These are phyloP conservation scores for Pleurotus eryngii DNA, from an alignment of 768 basidiomycete genomes.

Conservation along the genomic window DNA sequence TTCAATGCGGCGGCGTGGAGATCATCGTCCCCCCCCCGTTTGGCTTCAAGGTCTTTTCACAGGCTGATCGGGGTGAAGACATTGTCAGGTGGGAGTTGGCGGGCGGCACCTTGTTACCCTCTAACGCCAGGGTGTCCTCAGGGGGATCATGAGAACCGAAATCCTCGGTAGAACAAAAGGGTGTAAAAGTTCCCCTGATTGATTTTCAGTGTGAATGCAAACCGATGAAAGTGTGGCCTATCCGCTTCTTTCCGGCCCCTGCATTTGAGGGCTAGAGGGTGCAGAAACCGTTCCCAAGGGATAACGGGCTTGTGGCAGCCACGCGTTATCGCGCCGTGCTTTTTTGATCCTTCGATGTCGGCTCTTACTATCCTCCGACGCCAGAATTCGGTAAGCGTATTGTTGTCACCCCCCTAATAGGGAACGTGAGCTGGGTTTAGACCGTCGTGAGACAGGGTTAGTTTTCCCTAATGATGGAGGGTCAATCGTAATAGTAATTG, in stretches of 20 bases:
- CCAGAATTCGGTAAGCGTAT: slow-evolving; percentile 79
- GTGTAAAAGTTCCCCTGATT: slow-evolving; percentile 79
- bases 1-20: slow-evolving; percentile 72
- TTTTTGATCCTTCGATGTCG: slow-evolving; percentile 82
- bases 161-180: slow-evolving; percentile 78
- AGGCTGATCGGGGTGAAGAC: slow-evolving; percentile 70
- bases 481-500: slow-evolving; percentile 75
- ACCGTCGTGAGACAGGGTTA: slow-evolving; percentile 84
- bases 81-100: slow-evolving; percentile 81
- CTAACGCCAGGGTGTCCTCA: slow-evolving; percentile 81
- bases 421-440: slow-evolving; percentile 81
- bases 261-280: slow-evolving; percentile 80
- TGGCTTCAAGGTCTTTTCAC: slow-evolving; percentile 65
- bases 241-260: slow-evolving; percentile 81
- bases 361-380: slow-evolving; percentile 81
- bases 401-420: slow-evolving; percentile 78
- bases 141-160: slow-evolving; percentile 79
- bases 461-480: slow-evolving; percentile 81
- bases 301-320: slow-evolving; percentile 81
- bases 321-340: slow-evolving; percentile 82
- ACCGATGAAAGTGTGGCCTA: slow-evolving; percentile 83
- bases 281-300: slow-evolving; percentile 79
- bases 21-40: slow-evolving; percentile 66
- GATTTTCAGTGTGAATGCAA: slow-evolving; percentile 81
- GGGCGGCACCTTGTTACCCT: slow-evolving; percentile 79